Percentiles rank a stretch among this genome's conserved stretches.
Evolutionary conservation across 495 filamentous ascomycete genomes (phyloP).

Genomic region (Talaromyces stipitatus): DNA sequence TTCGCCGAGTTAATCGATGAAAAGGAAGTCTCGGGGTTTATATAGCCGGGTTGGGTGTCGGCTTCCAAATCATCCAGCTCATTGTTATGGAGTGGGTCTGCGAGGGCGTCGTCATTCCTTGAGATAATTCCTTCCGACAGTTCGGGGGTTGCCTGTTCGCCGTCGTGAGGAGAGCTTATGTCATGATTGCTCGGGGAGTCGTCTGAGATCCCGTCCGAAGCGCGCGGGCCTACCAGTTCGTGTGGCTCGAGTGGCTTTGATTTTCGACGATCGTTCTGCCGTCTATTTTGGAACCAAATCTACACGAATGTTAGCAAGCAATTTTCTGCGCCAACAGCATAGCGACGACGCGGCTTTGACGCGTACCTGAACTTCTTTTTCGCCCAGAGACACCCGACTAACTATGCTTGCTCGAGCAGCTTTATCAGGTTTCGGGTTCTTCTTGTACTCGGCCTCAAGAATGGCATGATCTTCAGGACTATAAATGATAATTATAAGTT

Average conservation of each 20-base stretch:
- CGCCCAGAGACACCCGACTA: slow-evolving; percentile 76
- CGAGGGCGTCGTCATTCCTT: neutral
- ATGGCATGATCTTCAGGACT: slow-evolving; percentile 85
- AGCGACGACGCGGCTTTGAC: neutral
- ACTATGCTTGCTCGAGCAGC: slow-evolving; percentile 75
- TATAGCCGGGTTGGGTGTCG: neutral
- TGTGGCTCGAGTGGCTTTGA: slow-evolving; percentile 78
- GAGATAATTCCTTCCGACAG: neutral
- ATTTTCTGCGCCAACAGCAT: neutral
- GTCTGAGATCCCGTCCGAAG: slow-evolving; percentile 5
- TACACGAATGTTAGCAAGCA: slow-evolving; percentile 25
- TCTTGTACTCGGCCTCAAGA: slow-evolving; percentile 79
- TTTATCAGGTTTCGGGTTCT: slow-evolving; percentile 90
- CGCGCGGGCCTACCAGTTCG: slow-evolving; percentile 57
- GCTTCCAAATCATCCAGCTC: neutral
- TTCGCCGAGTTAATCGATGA: neutral
- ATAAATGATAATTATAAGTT: neutral
- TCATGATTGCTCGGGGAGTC: slow-evolving; percentile 47
- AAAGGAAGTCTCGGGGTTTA: neutral
- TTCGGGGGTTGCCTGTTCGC: neutral
- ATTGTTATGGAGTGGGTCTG: neutral
- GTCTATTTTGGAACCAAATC: slow-evolving; percentile 99
- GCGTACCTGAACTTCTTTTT: slow-evolving; percentile 95
- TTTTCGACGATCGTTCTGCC: slow-evolving; percentile 88
- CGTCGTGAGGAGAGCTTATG: slow-evolving; percentile 14